These are phyloP conservation scores for Byssothecium circinans DNA, from an alignment of 2,329 filamentous ascomycete species.

Conservation along the genomic window DNA sequence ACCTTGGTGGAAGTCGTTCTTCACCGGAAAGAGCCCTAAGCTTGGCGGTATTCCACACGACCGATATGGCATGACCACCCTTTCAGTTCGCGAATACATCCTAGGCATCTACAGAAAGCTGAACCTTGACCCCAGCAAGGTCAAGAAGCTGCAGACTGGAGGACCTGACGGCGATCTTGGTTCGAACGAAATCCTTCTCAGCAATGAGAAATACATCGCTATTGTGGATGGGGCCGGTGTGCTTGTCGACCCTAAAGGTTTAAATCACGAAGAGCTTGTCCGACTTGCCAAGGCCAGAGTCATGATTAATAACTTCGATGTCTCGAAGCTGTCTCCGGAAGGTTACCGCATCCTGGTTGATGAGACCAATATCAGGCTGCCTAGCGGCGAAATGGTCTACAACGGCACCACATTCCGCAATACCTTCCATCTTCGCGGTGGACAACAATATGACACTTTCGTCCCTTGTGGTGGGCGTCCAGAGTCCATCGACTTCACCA, in stretches of 20 bases:
- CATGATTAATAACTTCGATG: slow-evolving; percentile 89
- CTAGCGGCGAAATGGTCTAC: slow-evolving; percentile 79
- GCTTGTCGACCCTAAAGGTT: slow-evolving; percentile 85
- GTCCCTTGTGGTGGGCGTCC: slow-evolving; percentile 96
- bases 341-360: slow-evolving; percentile 93
- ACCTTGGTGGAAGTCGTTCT: slow-evolving; percentile 99
- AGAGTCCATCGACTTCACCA: slow-evolving; percentile 91
- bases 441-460: slow-evolving; percentile 77
- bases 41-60: slow-evolving; percentile 97
- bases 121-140: slow-evolving; percentile 78
- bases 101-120: slow-evolving; percentile 97
- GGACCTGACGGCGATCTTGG: slow-evolving; percentile 95
- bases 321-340: slow-evolving; percentile 78
- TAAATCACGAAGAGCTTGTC: slow-evolving; percentile 80
- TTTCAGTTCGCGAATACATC: slow-evolving; percentile 95
- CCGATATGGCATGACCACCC: slow-evolving; percentile 93
- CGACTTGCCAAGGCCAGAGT: slow-evolving; percentile 81
- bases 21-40: slow-evolving; percentile 96
- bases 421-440: slow-evolving; percentile 87
- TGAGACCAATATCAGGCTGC: slow-evolving; percentile 84
- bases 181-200: slow-evolving; percentile 95
- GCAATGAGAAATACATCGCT: slow-evolving; percentile 92
- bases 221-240: slow-evolving; percentile 98
- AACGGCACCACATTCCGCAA: slow-evolving; percentile 97
- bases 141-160: slow-evolving; percentile 95